Evolutionary conservation across 371 early-diverging fungal species (phyloP), one percentile per base, ranked within the genome.

Genomic region (Actinomortierella ambigua): DNA sequence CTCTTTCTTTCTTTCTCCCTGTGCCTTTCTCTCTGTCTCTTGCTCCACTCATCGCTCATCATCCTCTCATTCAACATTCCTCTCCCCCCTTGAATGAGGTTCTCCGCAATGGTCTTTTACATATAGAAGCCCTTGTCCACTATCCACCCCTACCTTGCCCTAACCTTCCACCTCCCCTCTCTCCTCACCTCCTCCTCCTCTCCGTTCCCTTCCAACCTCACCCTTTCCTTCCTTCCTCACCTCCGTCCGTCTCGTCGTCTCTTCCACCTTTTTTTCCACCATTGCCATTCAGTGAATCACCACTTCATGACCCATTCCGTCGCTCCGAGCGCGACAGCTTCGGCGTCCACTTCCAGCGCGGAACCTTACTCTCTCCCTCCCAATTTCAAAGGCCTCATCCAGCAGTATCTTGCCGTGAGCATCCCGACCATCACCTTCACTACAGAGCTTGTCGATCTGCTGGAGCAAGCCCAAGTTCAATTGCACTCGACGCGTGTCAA

Each of bases 301-400:
- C 48, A 18, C 48, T 18, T 48, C 48, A 66, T 66, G 73, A 59
- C 73, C 65, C 65, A 71, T 58, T 63, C 73, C 39, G 60, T 59
- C n/a, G 60, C 60, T n/a, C 63, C 66, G 34, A 57, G 60, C 6
- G 58, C 56, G 18, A 65, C 70, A 23, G 65, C 70, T 14, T 65
- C 70, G 4, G 62, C 60, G 29, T 71, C 71, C 9, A 65, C 71
- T 41, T 71, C 73, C 24, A 71, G 66, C 47, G 58, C 64, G 55
- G 73, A 71, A 50, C 59, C 67, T 7, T 66, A 71, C 41, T 71
- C 73, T 3, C 63, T 71, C 1, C 73, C 73, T 2, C 73, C 73
- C 27, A 59, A 66, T 28, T 54, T 66, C 57, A 71, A 71, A 40
- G 73, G 73, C 14, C 53, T 66, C 24, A 23, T 71, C 59, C 73